Evolutionary conservation across 768 basidiomycete species (phyloP), one percentile per base, ranked within the genome.

Genomic region (Pulveroboletus sp.): DNA sequence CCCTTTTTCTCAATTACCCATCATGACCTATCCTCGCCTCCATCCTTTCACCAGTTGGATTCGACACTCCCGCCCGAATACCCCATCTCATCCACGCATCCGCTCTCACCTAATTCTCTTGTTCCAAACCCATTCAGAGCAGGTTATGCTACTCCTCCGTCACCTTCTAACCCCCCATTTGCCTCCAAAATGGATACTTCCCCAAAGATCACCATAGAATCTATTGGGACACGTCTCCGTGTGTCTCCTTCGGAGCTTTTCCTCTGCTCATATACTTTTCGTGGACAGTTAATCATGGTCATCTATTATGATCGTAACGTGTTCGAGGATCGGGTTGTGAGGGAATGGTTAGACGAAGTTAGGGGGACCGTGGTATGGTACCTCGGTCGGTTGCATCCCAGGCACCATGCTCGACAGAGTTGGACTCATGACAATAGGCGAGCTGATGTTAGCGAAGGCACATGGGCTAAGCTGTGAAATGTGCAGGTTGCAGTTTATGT

Each of bases 301-400:
- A 39, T 69, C 5, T 71, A 46, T 54, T 76, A 67, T 56, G 80
- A 82, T 42, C 63, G 58, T 6, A 77, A 81, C 54, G 74, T 76
- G 5, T 80, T 71, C 40, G 69, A 74, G 3, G 64, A 69, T 5
- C 64, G 48, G 1, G 52, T 73, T 8, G 68, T 78, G 7, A 56
- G 48, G 7, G 79, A 79, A 59, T 81, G 77, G 76, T 50, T 82
- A 43, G 58, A 65, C 8, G 79, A 82, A 53, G 66, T 78, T 5
- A 65, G 54, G 35, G 56, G 48, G 8, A 74, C 71, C 0, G 51
- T 67, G 9, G 28, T 63, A 26, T 68, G 61, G 55, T 73, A 69
- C 50, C 60, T 69, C 10, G 58, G 70, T 18, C 52, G 35, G 46
- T 43, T 50, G 6, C 48, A 31, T 42, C 24, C 6, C 5, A 1